phyloP scores from a whole-genome alignment of 106 monocot genomes.

The Apostasia shenzhenica region DNA sequence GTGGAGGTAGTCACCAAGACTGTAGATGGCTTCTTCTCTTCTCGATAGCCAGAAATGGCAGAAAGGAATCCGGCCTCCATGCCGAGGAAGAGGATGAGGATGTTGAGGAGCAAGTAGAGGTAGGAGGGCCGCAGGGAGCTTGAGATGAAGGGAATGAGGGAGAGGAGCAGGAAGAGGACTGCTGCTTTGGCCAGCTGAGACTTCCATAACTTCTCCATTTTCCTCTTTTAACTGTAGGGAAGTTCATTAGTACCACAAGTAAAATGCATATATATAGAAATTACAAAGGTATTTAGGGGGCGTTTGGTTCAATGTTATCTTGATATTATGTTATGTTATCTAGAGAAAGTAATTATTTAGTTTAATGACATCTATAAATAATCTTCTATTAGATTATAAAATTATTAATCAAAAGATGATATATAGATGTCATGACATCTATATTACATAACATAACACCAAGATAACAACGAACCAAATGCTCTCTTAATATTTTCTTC shows the following conservation, averaged over 20 bases:
- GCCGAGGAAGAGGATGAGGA: constrained; percentile 55
- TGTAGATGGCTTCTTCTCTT: constrained; percentile 12
- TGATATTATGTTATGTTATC: background rate
- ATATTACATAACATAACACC: too few species aligned
- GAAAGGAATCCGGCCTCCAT: constrained; percentile 52
- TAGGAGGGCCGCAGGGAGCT: constrained; percentile 44
- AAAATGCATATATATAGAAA: too few species aligned
- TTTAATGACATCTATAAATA: background rate
- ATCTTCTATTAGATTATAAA: too few species aligned
- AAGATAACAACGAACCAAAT: too few species aligned
- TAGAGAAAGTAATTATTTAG: background rate
- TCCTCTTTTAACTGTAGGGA: background rate
- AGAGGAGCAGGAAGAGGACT: constrained; percentile 36
- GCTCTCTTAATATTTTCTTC: background rate
- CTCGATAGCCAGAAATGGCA: constrained; percentile 14
- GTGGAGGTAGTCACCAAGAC: background rate
- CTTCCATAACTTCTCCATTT: constrained; percentile 27
- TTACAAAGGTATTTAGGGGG: background rate
- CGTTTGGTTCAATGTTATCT: background rate
- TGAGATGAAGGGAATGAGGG: constrained; percentile 44
- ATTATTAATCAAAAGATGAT: too few species aligned
- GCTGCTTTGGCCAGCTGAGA: constrained; percentile 36
- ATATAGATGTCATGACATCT: too few species aligned
- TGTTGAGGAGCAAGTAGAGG: constrained; percentile 80
- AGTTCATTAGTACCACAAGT: too few species aligned